Conservation (phyloP, 345 rosid species). For the Eucalyptus caleyi region DNA sequence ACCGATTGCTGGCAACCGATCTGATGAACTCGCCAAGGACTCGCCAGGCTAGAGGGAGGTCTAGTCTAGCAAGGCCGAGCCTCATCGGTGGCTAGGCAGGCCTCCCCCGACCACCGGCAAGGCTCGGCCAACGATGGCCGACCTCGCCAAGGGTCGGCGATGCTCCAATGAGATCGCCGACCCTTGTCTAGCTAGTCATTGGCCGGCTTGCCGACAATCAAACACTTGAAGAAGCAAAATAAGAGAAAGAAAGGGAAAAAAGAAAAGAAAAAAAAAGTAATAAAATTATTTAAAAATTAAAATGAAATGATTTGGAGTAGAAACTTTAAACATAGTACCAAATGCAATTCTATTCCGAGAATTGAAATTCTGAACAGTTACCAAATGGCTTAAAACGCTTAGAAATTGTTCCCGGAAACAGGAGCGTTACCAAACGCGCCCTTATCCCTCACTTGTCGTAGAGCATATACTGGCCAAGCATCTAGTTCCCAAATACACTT, state of each 20-base stretch:
- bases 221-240: no score
- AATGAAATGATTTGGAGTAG: no score
- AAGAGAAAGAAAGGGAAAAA: no score
- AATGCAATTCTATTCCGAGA: rapidly evolving
- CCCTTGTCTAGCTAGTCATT: no score
- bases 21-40: rapidly evolving
- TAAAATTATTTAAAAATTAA: no score
- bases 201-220: rapidly evolving
- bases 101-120: no score
- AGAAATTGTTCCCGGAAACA: rapidly evolving
- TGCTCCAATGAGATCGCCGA: rapidly evolving
- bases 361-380: no score
- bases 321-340: rapidly evolving
- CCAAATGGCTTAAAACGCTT: no score
- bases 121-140: rapidly evolving
- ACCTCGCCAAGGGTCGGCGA: rapidly evolving
- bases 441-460: neutral
- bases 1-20: rapidly evolving
- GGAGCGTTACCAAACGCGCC: rapidly evolving
- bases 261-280: no score
- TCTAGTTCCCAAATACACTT: neutral
- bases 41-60: rapidly evolving
- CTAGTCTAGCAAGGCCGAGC: rapidly evolving
- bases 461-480: neutral
- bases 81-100: rapidly evolving